Evolutionary conservation across 1,284 basidiomycete species (phyloP).

Genomic region (Leccinum subrobustum): DNA sequence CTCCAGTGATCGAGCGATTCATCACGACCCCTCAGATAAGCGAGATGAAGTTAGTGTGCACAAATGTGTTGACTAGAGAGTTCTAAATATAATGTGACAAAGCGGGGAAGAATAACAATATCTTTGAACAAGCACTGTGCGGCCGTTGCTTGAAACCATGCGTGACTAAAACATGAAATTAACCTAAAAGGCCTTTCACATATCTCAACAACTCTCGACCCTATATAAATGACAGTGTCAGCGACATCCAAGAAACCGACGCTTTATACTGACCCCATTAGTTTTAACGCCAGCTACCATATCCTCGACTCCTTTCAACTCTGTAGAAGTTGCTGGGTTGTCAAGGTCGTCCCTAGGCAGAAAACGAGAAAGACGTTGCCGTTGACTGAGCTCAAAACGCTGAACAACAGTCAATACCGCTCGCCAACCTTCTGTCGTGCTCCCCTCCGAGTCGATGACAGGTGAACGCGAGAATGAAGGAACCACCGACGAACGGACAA

Average conservation of each 20-base stretch:
- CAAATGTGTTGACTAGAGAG: not conserved
- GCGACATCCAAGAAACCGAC: not conserved
- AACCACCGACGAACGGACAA: slow-evolving; percentile 65
- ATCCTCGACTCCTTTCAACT: slow-evolving; percentile 56
- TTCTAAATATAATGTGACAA: not conserved
- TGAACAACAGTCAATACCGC: slow-evolving; percentile 65
- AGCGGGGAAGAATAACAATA: not conserved
- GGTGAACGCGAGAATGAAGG: slow-evolving; percentile 51
- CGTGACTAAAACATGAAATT: slow-evolving; percentile 14
- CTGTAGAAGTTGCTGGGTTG: slow-evolving; percentile 18
- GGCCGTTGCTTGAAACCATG: not conserved
- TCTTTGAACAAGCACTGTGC: not conserved
- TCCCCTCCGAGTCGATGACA: slow-evolving; percentile 20
- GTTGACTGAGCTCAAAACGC: slow-evolving; percentile 60
- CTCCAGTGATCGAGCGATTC: not conserved
- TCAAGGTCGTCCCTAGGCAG: slow-evolving; percentile 10
- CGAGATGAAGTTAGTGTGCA: not conserved
- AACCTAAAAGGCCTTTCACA: slow-evolving; percentile 66
- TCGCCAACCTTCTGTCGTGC: slow-evolving; percentile 71
- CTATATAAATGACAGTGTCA: slow-evolving; percentile 36
- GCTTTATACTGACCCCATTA: slow-evolving; percentile 54
- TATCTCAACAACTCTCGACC: slow-evolving; percentile 71
- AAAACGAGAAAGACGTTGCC: slow-evolving; percentile 45
- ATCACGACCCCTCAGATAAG: not conserved
- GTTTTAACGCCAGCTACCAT: slow-evolving; percentile 75